Evolutionary conservation across 805 yeast genomes (phyloP).

Genomic region (Candida tallmaniae): DNA sequence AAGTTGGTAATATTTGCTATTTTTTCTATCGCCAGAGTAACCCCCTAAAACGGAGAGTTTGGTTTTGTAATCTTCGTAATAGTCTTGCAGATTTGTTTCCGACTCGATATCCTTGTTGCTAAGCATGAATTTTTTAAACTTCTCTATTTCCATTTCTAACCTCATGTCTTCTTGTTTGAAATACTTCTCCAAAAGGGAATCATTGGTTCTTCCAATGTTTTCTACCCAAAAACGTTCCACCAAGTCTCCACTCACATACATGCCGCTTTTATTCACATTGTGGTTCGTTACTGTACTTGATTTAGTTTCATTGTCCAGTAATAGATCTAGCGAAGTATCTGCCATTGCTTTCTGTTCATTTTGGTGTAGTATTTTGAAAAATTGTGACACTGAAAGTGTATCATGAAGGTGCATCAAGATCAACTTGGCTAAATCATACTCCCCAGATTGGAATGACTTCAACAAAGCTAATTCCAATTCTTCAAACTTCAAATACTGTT

Average conservation of each 20-base stretch:
- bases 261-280: conserved; percentile 10
- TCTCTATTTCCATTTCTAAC: conserved; percentile 15
- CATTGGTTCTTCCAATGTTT: conserved; percentile 21
- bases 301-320: conserved; percentile 12
- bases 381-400: conserved; percentile 57
- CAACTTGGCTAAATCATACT: conserved; percentile 55
- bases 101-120: conserved; percentile 1
- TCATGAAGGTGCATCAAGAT: conserved; percentile 53
- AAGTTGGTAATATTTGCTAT: conserved; percentile 18
- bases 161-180: conserved; percentile 28
- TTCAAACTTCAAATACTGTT: conserved; percentile 61
- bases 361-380: conserved; percentile 60
- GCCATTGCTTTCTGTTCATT: conserved; percentile 30
- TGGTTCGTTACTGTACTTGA: conserved; percentile 3
- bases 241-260: conserved; percentile 34
- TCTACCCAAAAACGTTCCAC: conserved; percentile 36
- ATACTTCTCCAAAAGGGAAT: conserved; percentile 22
- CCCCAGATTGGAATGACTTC: conserved; percentile 59
- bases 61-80: conserved; percentile 21
- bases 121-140: conserved; percentile 17
- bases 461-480: conserved; percentile 65
- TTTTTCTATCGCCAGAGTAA: conserved; percentile 17
- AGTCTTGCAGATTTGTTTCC: conserved; percentile 1
- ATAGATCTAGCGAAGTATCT: conserved; percentile 25
- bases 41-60: conserved; percentile 18